Evolutionary conservation across 2,329 filamentous ascomycete species (phyloP).

Genomic region (Fusarium proliferatum): DNA sequence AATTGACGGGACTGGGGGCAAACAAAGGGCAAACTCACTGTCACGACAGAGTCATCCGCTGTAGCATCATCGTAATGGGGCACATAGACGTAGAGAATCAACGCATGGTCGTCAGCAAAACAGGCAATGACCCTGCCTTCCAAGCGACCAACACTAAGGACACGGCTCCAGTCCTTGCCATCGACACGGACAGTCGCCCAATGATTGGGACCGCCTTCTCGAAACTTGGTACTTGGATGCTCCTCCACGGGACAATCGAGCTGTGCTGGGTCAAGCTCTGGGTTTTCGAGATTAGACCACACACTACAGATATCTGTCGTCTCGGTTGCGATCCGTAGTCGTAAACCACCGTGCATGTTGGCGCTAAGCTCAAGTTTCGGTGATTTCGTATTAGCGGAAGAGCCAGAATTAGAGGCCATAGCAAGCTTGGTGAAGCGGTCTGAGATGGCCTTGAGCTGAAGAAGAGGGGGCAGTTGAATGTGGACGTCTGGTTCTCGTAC

Average conservation of each 20-base stretch:
- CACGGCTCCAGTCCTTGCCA: conserved; percentile 91
- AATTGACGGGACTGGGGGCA: too few species aligned
- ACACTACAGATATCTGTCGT: conserved; percentile 84
- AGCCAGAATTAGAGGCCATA: conserved; percentile 53
- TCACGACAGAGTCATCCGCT: conserved; percentile 79
- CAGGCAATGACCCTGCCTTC: conserved; percentile 95
- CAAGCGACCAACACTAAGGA: conserved; percentile 90
- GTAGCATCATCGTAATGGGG: conserved; percentile 74
- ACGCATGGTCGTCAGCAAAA: conserved; percentile 81
- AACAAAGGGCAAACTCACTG: conserved; percentile 59
- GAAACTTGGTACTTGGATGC: conserved; percentile 85
- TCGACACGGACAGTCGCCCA: conserved; percentile 94
- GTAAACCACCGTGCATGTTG: conserved; percentile 92
- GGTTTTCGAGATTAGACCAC: conserved; percentile 89
- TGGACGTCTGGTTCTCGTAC: conserved; percentile 94
- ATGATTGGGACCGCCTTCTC: conserved; percentile 78
- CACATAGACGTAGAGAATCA: conserved; percentile 87
- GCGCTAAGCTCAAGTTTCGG: conserved; percentile 87
- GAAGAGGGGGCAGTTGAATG: conserved; percentile 86
- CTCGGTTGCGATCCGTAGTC: conserved; percentile 83
- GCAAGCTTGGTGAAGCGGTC: conserved; percentile 95
- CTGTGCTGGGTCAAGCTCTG: conserved; percentile 83
- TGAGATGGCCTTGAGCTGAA: conserved; percentile 92
- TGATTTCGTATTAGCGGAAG: conserved; percentile 58
- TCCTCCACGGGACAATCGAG: conserved; percentile 78